Base-by-base conservation (phyloP, 805 yeast genomes). In the Komagataella phaffii region DNA sequence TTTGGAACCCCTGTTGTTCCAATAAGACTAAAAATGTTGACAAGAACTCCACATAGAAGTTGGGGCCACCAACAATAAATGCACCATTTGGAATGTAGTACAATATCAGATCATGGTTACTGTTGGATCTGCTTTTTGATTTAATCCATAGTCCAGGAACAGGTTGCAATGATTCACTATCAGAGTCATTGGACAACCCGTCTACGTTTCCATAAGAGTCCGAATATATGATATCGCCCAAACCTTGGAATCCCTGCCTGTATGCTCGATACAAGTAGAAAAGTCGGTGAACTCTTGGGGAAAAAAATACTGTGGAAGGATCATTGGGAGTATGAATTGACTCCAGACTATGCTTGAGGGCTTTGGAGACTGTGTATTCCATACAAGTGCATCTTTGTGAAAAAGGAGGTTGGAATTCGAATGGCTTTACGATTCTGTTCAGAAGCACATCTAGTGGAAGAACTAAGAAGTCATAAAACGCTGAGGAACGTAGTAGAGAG, bases 1-100 rank as follows among this genome's bases (percentile, higher is more conserved):
- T 74, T 21, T 59, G 53, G 55, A 77, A 77, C 1, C 82, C 82
- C 55, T 74, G 77, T 50, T 71, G 62, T 24, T 70, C 64, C 40
- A 78, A 62, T 17, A 72, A 61, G 1, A 70, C 66, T 23, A 71
- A 65, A 47, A 75, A 55, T 3, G 73, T 62, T 46, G 69, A 63
- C 44, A 76, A 53, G 56, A 66, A 77, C 57, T 77, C 82, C 10
- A 67, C 52, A 53, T 75, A 76, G 53, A 71, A 66, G 55, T 69
- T 69, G 1, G 74, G 70, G 2, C 62, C 58, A n/a, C 67, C 56
- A 44, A 69, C 51, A n/a, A 70, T 66, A 14, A 30, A 30, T 10
- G 40, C 40, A 30, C 40, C 40, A 12, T 79, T 79, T 7, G 76
- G 80, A 12, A 76, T 61, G 53, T 69, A 75, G 49, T 66, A 65